phyloP scores from a whole-genome alignment of 352 stramenopile genomes.

The Globisporangium radiosum region DNA sequence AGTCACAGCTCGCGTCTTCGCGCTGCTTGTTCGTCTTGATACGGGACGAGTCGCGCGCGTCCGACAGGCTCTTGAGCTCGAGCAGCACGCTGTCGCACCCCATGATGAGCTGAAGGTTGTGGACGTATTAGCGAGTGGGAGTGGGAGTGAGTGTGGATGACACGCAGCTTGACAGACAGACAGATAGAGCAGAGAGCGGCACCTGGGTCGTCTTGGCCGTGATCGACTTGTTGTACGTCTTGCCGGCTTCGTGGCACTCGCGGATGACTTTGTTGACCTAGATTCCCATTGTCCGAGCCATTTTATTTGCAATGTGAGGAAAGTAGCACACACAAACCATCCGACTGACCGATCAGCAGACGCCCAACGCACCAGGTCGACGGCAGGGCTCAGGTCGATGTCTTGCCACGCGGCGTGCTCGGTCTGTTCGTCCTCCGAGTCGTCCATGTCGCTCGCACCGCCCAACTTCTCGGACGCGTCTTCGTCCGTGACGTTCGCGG shows the following conservation, averaged over 20 bases:
- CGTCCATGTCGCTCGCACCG: constrained; percentile 65
- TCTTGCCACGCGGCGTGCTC: constrained; percentile 74
- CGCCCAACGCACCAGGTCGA: constrained; percentile 48
- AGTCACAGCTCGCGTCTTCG: constrained; percentile 40
- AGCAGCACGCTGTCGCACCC: constrained; percentile 70
- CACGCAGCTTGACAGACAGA: too few relatives aligned
- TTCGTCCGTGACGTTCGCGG: constrained; percentile 21
- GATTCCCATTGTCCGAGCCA: background rate
- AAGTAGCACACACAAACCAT: background rate
- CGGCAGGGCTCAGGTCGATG: constrained; percentile 76
- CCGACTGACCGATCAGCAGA: background rate
- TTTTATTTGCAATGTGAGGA: background rate
- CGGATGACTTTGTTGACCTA: constrained; percentile 58
- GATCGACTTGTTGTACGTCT: constrained; percentile 85
- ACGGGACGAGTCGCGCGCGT: constrained; percentile 42
- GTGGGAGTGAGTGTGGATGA: too few relatives aligned
- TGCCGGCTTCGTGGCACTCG: constrained; percentile 65
- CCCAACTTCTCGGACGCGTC: constrained; percentile 27
- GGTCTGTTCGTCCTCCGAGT: constrained; percentile 78
- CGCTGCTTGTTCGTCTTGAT: constrained; percentile 22
- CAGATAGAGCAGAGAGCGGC: too few relatives aligned
- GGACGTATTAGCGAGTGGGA: too few relatives aligned
- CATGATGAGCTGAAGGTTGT: constrained; percentile 27
- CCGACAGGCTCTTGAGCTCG: constrained; percentile 67
- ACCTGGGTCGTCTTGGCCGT: constrained; percentile 64